Percentiles rank a stretch among this genome's conserved stretches.
Conservation (phyloP, 1,139 yeast species). For the Meyerozyma sp. region DNA sequence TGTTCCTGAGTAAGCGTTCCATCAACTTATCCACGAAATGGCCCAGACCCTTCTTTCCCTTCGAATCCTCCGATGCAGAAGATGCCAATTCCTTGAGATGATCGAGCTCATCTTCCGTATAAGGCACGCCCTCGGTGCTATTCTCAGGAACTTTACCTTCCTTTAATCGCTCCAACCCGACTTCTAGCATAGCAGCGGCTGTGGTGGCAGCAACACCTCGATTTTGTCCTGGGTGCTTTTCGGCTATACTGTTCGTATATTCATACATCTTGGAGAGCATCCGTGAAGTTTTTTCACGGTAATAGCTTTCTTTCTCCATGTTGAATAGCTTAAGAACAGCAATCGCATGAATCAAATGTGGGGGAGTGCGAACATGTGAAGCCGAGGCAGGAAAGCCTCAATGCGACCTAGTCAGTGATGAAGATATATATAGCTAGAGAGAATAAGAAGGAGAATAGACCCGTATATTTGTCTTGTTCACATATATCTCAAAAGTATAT, state of each 20-base stretch:
- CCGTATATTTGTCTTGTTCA: neutral
- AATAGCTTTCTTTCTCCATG: slow-evolving; percentile 1
- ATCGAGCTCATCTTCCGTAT: slow-evolving; percentile 14
- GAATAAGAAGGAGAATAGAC: too few species aligned
- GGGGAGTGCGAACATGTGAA: slow-evolving; percentile 3
- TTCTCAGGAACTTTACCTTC: slow-evolving; percentile 10
- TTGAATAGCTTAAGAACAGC: neutral
- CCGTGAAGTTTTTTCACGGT: slow-evolving; percentile 3
- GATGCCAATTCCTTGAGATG: slow-evolving; percentile 16
- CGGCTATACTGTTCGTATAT: slow-evolving; percentile 21
- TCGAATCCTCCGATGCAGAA: slow-evolving; percentile 13
- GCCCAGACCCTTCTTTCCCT: slow-evolving; percentile 7
- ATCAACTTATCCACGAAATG: slow-evolving; percentile 58
- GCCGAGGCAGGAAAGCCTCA: neutral
- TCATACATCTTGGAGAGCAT: slow-evolving; percentile 14
- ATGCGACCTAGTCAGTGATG: too few species aligned
- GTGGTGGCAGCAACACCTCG: slow-evolving; percentile 53
- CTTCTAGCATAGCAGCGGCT: slow-evolving; percentile 51
- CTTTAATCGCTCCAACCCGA: slow-evolving; percentile 42
- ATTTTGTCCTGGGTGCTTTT: slow-evolving; percentile 29
- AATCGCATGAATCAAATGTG: neutral
- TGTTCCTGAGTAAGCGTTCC: slow-evolving; percentile 45
- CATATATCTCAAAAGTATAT: neutral
- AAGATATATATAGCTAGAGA: too few species aligned
- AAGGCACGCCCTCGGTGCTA: slow-evolving; percentile 7